Base-by-base conservation (phyloP, 495 filamentous ascomycete genomes). In the Lasiosphaeria ovina region DNA sequence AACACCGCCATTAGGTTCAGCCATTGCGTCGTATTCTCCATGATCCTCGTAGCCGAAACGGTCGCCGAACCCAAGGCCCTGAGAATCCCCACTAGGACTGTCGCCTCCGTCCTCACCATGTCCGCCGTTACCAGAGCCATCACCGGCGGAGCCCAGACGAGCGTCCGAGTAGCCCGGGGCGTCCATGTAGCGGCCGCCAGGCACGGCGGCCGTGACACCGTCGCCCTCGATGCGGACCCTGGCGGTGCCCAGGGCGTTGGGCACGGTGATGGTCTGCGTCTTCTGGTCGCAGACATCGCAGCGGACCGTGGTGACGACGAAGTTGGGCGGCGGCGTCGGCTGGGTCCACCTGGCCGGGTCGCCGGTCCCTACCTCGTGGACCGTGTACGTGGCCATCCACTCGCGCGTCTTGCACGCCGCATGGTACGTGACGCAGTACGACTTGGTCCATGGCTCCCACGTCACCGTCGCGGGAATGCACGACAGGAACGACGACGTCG, bases 351-450 rank as follows among this genome's bases (percentile, higher is more conserved):
- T 53, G 51, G 54, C 47, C 40, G 64, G 62, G 48, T 71, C 62
- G 50, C 69, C 77, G 32, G 69, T 59, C 63, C 72, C 75, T 35
- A 64, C 75, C 58, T 78, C 73, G 5, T 66, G 73, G 65, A 80
- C 58, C 32, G 79, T 82, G 67, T 82, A 82, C 4, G 75, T 78
- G 33, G 74, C 71, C 44, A 70, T 57, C 66, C 71, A 73, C 32
- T 63, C 57, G 57, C 72, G 70, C 5, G 76, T 79, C 49, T 73
- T 61, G 65, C 74, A 77, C 24, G 78, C 66, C 0, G 78, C 72
- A 7, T 65, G 64, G 51, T 72, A 66, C 45, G 66, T 63, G 35
- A 76, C 77, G 56, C 72, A 72, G 65, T 82, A 81, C 54, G 75
- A 60, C 6, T 76, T 80, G 11, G 77, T 79, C 54, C 68, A 74